Evolutionary conservation across 2,329 filamentous ascomycete species (phyloP).

Genomic region (Botryotinia globosa): DNA sequence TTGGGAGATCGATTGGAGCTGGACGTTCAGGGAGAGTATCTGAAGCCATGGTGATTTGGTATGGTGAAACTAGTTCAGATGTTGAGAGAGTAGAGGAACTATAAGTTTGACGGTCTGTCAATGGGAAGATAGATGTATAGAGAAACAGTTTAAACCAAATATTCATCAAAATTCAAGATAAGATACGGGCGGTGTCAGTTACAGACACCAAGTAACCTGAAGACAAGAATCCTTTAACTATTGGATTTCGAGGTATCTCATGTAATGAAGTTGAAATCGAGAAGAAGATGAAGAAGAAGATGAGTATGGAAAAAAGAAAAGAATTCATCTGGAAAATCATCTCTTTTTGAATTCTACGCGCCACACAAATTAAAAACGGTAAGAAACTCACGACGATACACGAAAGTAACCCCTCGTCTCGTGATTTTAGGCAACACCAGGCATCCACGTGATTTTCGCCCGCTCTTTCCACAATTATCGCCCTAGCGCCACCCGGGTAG

Average conservation of each 20-base stretch:
- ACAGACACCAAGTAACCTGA: neutral
- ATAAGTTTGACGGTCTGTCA: neutral
- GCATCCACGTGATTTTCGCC: neutral
- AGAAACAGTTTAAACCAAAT: neutral
- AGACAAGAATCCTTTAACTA: neutral
- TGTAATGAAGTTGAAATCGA: neutral
- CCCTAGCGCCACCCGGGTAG: neutral
- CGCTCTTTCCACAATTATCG: neutral
- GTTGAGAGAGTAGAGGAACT: neutral
- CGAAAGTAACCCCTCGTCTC: constrained; percentile 2
- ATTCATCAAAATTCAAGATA: neutral
- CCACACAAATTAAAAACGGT: neutral
- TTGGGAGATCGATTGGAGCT: constrained; percentile 30
- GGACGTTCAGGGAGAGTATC: neutral
- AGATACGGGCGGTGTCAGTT: neutral
- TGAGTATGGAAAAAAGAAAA: neutral
- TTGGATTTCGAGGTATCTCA: neutral
- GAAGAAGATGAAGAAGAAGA: neutral
- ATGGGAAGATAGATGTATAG: neutral
- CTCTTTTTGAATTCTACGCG: neutral
- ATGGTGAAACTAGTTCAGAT: neutral
- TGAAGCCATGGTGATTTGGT: constrained; percentile 6
- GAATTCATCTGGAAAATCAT: neutral
- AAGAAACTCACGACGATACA: neutral
- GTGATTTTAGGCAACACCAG: constrained; percentile 12